These are phyloP conservation scores for Globisporangium yorkense DNA, from an alignment of 352 stramenopile species.

Conservation along the genomic window DNA sequence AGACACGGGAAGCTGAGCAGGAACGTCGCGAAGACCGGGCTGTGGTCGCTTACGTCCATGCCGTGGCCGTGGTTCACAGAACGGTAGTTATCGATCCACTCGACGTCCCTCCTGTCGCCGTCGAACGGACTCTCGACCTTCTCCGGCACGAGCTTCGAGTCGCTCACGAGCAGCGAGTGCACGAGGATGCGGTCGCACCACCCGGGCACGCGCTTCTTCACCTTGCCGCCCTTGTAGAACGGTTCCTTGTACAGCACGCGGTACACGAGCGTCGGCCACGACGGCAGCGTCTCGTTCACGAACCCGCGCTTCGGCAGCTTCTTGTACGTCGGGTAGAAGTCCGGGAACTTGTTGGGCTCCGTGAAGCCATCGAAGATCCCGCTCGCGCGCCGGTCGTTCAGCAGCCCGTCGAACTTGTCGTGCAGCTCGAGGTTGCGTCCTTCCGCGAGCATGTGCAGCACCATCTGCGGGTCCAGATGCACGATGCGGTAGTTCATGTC, in stretches of 20 bases:
- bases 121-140: slow-evolving; percentile 61
- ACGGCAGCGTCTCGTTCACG: slow-evolving; percentile 52
- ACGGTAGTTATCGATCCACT: slow-evolving; percentile 74
- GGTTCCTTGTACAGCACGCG: slow-evolving; percentile 84
- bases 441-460: slow-evolving; percentile 77
- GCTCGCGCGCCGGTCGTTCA: slow-evolving; percentile 69
- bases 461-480: slow-evolving; percentile 60
- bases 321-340: slow-evolving; percentile 90
- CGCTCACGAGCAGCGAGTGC: slow-evolving; percentile 72
- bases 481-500: slow-evolving; percentile 88
- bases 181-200: slow-evolving; percentile 87
- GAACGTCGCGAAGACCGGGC: slow-evolving; percentile 71
- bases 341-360: slow-evolving; percentile 76
- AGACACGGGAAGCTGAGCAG: slow-evolving; percentile 62
- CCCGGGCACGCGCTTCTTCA: slow-evolving; percentile 84
- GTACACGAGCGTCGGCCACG: slow-evolving; percentile 76
- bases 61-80: slow-evolving; percentile 75
- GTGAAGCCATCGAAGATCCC: slow-evolving; percentile 79
- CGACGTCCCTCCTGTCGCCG: neutral
- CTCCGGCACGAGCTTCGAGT: slow-evolving; percentile 75
- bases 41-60: slow-evolving; percentile 84
- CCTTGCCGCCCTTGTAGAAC: slow-evolving; percentile 86
- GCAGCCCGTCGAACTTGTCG: slow-evolving; percentile 80
- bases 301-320: slow-evolving; percentile 71
- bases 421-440: slow-evolving; percentile 69